Evolutionary conservation across 768 basidiomycete species (phyloP), one percentile per base, ranked within the genome.

Genomic region (Rhodotorula babjevae): DNA sequence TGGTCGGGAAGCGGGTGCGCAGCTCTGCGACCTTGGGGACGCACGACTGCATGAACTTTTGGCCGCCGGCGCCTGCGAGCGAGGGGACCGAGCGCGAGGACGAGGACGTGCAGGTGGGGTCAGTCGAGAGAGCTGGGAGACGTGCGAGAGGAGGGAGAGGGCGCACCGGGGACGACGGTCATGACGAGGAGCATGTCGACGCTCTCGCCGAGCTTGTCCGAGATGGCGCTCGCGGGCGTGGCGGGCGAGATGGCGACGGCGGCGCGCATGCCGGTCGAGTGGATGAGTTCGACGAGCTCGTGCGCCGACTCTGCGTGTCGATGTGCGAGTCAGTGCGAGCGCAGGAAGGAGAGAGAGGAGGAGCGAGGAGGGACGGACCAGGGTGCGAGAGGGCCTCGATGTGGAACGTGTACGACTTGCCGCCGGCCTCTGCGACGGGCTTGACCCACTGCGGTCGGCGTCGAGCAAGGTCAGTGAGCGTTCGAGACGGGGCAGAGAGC

Each of bases 121-220:
- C 40, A n/a, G 31, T 53, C 27, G 19, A 11, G 5, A 36, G 7
- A n/a, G 1, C 25, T 3, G 10, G 16, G 47, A 25, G 21, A 25
- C 18, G 29, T 46, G 27, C 25, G 53, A 25, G n/a, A 29, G 56
- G 2, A 6, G 12, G 33, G 23, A 52, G 23, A 15, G 18, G 44
- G 68, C 80, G 57, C 75, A 89, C 90, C 95, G 58, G 94, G 95
- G 79, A 92, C 89, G 36, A 99, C 94, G 16, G 95, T 98, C 95
- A 98, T 98, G 77, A 98, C 94, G 72, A 98, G 87, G 47, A 98
- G 85, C 91, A 97, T 92, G 80, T 97, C 94, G 11, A 89, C 93
- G 10, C 86, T 86, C 21, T 87, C 78, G n/a, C 85, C 95, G 61
- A 98, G 84, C 61, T 87, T 87, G 79, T 94, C 88, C 62, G 92